A percentile compares a stretch with the other conserved stretches of the same genome.
Conservation (phyloP, 257 asterid genomes). For the Prunella vulgaris region DNA sequence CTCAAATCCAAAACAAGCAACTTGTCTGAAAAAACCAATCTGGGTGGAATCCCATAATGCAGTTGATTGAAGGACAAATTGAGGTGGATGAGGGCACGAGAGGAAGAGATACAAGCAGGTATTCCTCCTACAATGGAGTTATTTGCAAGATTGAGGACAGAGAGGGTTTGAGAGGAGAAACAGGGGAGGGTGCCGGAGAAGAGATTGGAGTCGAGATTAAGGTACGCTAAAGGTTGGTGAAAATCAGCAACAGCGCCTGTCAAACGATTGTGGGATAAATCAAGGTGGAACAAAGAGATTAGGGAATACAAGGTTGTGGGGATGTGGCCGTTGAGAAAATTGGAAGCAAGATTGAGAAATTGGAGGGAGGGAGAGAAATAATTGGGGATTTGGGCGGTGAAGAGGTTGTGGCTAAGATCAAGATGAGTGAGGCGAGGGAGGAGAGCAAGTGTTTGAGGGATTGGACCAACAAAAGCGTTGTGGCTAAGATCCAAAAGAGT, state of each 20-base stretch:
- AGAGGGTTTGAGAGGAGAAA: slow-evolving; percentile 49
- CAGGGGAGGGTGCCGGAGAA: slow-evolving; percentile 82
- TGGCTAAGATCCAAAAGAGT: slow-evolving; percentile 56
- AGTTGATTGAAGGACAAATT: slow-evolving; percentile 69
- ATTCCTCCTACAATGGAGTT: slow-evolving; percentile 79
- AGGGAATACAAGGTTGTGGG: slow-evolving; percentile 49
- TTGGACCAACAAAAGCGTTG: slow-evolving; percentile 40
- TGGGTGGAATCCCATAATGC: slow-evolving; percentile 76
- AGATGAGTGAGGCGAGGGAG: slow-evolving; percentile 35
- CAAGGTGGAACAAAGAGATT: slow-evolving; percentile 45
- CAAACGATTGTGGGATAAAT: slow-evolving; percentile 65
- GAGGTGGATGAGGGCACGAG: slow-evolving; percentile 49
- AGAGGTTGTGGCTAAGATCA: slow-evolving; percentile 59
- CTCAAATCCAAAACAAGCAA: slow-evolving; percentile 71
- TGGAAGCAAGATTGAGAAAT: slow-evolving; percentile 52
- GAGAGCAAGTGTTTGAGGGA: slow-evolving; percentile 34
- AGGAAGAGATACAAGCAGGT: slow-evolving; percentile 73
- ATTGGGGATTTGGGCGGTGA: slow-evolving; percentile 43
- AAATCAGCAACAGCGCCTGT: slow-evolving; percentile 55
- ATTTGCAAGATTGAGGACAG: slow-evolving; percentile 62
- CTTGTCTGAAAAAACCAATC: slow-evolving; percentile 61
- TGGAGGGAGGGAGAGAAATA: slow-evolving; percentile 53
- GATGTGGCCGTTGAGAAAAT: slow-evolving; percentile 49
- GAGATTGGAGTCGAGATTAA: slow-evolving; percentile 56
- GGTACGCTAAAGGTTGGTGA: slow-evolving; percentile 44